Evolutionary conservation across 2,329 filamentous ascomycete genomes (phyloP).

Genomic region (Akanthomyces uredinophilus): DNA sequence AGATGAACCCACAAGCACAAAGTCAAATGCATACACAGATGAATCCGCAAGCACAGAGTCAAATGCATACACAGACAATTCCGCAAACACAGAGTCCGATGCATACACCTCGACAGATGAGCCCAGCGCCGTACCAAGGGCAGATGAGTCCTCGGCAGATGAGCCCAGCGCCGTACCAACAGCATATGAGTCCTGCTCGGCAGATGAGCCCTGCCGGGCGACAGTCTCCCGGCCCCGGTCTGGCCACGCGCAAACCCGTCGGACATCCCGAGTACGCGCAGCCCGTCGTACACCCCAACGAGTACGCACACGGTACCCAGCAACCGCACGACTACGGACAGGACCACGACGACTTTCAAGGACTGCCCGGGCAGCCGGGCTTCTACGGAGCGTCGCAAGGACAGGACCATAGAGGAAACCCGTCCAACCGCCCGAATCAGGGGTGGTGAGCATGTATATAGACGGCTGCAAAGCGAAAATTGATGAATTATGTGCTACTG

Average conservation of each 20-base stretch:
- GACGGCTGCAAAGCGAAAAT: neutral
- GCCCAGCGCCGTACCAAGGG: slow-evolving; percentile 14
- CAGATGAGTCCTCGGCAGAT: neutral
- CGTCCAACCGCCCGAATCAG: slow-evolving; percentile 26
- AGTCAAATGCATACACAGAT: slow-evolving; percentile 1
- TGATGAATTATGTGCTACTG: neutral
- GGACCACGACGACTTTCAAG: slow-evolving; percentile 1
- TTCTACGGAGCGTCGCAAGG: slow-evolving; percentile 24
- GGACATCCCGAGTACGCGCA: neutral
- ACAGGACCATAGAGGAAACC: slow-evolving; percentile 44
- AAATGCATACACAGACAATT: too few relatives aligned
- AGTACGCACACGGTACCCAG: neutral
- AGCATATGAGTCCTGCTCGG: neutral
- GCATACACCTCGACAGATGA: neutral
- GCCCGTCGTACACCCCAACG: too few relatives aligned
- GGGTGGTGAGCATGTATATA: slow-evolving; percentile 29
- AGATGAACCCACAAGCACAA: slow-evolving; percentile 50
- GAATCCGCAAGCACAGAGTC: slow-evolving; percentile 49
- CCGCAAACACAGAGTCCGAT: slow-evolving; percentile 37
- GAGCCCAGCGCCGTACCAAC: slow-evolving; percentile 13
- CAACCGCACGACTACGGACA: neutral
- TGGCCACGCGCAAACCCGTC: neutral
- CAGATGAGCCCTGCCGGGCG: slow-evolving; percentile 14
- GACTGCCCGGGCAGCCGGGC: neutral
- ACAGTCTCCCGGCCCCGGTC: slow-evolving; percentile 3